Conservation (phyloP, 2,329 filamentous ascomycete species). For the Pseudogymnoascus sp. region DNA sequence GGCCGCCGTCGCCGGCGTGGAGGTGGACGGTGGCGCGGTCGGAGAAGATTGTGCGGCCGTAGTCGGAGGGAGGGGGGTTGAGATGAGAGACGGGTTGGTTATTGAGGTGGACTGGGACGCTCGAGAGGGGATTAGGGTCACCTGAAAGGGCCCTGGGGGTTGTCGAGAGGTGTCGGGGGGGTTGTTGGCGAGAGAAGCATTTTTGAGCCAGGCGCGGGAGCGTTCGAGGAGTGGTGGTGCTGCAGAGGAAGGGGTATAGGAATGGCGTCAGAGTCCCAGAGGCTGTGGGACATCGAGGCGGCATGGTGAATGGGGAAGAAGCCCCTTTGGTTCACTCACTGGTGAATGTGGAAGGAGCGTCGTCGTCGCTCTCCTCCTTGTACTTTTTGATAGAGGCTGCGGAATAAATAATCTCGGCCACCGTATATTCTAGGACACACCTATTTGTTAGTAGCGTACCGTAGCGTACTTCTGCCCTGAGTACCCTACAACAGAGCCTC, state of each 20-base stretch:
- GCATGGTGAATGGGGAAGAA: constrained; percentile 18
- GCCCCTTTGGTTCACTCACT: not conserved
- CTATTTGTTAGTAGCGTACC: too few species aligned
- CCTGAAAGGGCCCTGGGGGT: not conserved
- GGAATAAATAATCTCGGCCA: not conserved
- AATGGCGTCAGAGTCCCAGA: constrained; percentile 26
- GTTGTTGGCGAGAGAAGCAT: not conserved
- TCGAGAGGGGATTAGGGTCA: not conserved
- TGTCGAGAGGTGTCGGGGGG: not conserved
- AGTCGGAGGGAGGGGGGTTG: constrained; percentile 77
- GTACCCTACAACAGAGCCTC: not conserved
- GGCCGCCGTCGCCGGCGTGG: constrained; percentile 71
- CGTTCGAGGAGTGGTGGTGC: constrained; percentile 7
- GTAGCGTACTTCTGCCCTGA: too few species aligned
- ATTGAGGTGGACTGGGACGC: constrained; percentile 2
- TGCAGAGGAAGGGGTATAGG: constrained; percentile 26
- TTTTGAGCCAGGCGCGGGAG: not conserved
- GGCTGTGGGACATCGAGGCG: constrained; percentile 23
- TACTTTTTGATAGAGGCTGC: constrained; percentile 8
- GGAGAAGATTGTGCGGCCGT: constrained; percentile 71
- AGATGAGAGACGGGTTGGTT: constrained; percentile 43
- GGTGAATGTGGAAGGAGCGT: not conserved
- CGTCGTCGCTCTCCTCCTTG: not conserved
- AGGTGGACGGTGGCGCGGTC: constrained; percentile 75
- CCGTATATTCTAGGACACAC: not conserved